phyloP scores from a whole-genome alignment of 2,329 filamentous ascomycete genomes.

The Apiospora saccharicola region DNA sequence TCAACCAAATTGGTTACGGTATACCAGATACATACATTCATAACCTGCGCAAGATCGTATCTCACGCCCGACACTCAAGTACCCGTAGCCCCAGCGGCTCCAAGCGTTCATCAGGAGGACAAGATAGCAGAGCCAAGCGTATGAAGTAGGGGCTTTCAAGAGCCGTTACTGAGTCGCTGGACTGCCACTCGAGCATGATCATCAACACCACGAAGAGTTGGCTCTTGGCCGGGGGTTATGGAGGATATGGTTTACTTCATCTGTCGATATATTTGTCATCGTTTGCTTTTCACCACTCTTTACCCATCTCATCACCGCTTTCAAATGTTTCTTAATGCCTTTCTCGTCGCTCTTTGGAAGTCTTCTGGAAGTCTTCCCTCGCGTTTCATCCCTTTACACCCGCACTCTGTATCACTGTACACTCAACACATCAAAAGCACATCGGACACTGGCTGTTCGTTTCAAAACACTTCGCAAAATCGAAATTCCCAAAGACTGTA shows the following conservation, averaged over 20 bases:
- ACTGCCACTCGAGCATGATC: background rate
- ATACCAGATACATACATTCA: slow-evolving; percentile 29
- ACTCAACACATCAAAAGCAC: background rate
- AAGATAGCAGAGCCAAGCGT: slow-evolving; percentile 36
- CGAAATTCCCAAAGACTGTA: slow-evolving; percentile 13
- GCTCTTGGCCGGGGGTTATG: slow-evolving; percentile 14
- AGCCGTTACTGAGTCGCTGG: background rate
- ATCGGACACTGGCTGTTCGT: background rate
- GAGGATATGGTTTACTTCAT: slow-evolving; percentile 26
- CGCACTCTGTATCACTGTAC: background rate
- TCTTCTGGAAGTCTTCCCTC: background rate
- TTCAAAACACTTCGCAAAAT: background rate
- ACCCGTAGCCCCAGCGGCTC: slow-evolving; percentile 29
- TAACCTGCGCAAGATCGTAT: slow-evolving; percentile 41
- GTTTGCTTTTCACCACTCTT: slow-evolving; percentile 6
- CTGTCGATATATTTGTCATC: slow-evolving; percentile 25
- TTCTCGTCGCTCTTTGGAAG: slow-evolving; percentile 4
- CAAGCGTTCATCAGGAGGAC: slow-evolving; percentile 35
- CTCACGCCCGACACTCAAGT: slow-evolving; percentile 35
- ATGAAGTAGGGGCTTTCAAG: slow-evolving; percentile 31
- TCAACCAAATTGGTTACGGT: slow-evolving; percentile 38
- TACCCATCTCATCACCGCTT: slow-evolving; percentile 32
- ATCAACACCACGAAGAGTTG: background rate
- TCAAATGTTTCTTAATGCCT: slow-evolving; percentile 12
- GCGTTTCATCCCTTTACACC: background rate